Percentiles rank a stretch among this genome's conserved stretches.
These are phyloP conservation scores for Gymnopus androsaceus DNA, from an alignment of 1,284 basidiomycete species.

Conservation along the genomic window DNA sequence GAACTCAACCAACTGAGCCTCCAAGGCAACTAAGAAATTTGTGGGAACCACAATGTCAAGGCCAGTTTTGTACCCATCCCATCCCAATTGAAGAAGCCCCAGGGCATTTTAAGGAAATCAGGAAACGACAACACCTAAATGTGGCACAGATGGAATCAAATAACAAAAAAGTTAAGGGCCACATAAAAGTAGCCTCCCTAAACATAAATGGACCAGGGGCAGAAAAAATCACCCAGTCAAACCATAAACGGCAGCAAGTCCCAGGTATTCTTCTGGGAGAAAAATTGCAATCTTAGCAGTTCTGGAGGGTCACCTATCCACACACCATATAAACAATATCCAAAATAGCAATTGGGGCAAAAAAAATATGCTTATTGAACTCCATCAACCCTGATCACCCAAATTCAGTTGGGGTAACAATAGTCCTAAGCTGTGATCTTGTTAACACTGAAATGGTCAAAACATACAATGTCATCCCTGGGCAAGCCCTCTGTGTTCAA, in stretches of 20 bases:
- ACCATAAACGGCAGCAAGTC: slow-evolving; percentile 27
- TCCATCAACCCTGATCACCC: slow-evolving; percentile 8
- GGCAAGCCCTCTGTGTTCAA: slow-evolving; percentile 12
- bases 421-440: slow-evolving; percentile 19
- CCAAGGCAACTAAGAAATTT: too few relatives aligned
- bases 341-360: slow-evolving; percentile 17
- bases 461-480: slow-evolving; percentile 14
- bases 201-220: slow-evolving; percentile 23
- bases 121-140: background rate
- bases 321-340: background rate
- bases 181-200: slow-evolving; percentile 19
- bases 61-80: background rate
- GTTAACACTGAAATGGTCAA: slow-evolving; percentile 11
- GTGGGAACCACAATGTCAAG: background rate
- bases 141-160: background rate
- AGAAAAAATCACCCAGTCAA: background rate
- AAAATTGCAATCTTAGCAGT: slow-evolving; percentile 25
- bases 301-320: slow-evolving; percentile 30
- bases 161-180: slow-evolving; percentile 14
- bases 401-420: slow-evolving; percentile 23
- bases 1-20: too few relatives aligned
- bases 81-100: background rate
- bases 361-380: slow-evolving; percentile 9
- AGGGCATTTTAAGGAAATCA: background rate
- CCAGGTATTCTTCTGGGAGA: slow-evolving; percentile 21